A percentile compares a stretch with the other conserved stretches of the same genome.
These are phyloP conservation scores for Penicillium soppii DNA, from an alignment of 495 filamentous ascomycete genomes.

Conservation along the genomic window DNA sequence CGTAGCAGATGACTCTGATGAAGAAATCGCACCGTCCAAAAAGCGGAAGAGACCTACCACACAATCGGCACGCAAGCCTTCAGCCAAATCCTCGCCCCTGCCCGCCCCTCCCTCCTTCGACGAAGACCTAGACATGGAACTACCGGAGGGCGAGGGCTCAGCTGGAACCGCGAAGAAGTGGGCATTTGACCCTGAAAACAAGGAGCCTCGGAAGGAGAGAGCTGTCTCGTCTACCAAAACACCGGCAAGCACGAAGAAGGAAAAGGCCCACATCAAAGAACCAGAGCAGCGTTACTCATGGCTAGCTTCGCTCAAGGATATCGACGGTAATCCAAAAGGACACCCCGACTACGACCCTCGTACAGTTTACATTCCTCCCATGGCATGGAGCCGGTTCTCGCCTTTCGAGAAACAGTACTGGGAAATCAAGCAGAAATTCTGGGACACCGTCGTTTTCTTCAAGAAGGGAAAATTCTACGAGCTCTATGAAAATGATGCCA, in stretches of 20 bases:
- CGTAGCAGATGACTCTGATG: constrained; percentile 76
- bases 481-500: constrained; percentile 97
- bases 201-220: constrained; percentile 58
- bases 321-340: constrained; percentile 73
- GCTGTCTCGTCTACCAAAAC: constrained; percentile 39
- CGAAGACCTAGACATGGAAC: constrained; percentile 50
- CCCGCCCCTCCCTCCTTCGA: constrained; percentile 47
- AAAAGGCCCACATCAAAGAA: constrained; percentile 73
- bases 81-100: constrained; percentile 56
- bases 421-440: constrained; percentile 98
- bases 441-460: constrained; percentile 98
- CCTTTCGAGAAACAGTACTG: constrained; percentile 98
- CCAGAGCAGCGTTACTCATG: constrained; percentile 83
- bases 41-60: constrained; percentile 68
- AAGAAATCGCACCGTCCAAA: constrained; percentile 62
- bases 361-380: constrained; percentile 81
- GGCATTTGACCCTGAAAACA: constrained; percentile 79
- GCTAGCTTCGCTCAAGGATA: constrained; percentile 82
- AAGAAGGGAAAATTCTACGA: constrained; percentile 99
- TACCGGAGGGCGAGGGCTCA: constrained; percentile 54
- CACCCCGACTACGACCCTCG: constrained; percentile 92
- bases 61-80: constrained; percentile 53
- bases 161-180: constrained; percentile 80
- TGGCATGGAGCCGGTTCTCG: constrained; percentile 75
- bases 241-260: constrained; percentile 58